phyloP scores from a whole-genome alignment of 345 rosid species.

The Atalantia buxifolia region DNA sequence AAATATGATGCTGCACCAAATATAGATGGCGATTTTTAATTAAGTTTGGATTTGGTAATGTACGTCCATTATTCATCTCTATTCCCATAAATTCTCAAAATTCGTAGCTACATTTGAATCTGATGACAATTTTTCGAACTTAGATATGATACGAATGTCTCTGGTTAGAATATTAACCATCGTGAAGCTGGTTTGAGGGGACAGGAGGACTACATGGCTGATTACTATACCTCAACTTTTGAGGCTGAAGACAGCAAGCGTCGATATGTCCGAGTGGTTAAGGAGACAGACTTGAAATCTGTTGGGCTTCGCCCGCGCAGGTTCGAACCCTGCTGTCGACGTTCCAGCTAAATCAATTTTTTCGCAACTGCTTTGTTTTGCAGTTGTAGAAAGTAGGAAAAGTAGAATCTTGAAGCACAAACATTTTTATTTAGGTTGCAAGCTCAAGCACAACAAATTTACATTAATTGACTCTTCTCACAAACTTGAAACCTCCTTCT shows the following conservation, averaged over 20 bases:
- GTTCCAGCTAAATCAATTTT: not conserved
- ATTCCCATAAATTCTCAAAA: too few species aligned
- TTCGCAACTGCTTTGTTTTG: not conserved
- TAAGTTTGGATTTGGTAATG: too few species aligned
- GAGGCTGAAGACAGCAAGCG: not conserved
- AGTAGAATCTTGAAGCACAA: not conserved
- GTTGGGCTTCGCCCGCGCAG: conserved; percentile 83
- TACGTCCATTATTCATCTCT: too few species aligned
- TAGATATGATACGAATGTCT: too few species aligned
- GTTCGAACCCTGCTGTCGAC: conserved; percentile 89
- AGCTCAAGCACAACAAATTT: not conserved
- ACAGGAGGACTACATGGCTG: too few species aligned
- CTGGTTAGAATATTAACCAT: too few species aligned
- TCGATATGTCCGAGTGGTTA: conserved; percentile 99
- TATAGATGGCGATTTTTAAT: too few species aligned
- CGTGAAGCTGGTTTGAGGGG: too few species aligned
- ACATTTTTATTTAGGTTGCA: not conserved
- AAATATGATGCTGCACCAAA: too few species aligned
- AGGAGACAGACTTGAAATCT: conserved; percentile 98
- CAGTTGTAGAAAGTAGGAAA: not conserved
- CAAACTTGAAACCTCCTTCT: not conserved
- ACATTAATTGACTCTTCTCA: not conserved
- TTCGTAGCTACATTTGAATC: too few species aligned
- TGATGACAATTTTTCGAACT: too few species aligned
- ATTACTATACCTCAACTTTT: too few species aligned